Conservation (phyloP, 106 monocot genomes). For the Phalaenopsis equestris region DNA sequence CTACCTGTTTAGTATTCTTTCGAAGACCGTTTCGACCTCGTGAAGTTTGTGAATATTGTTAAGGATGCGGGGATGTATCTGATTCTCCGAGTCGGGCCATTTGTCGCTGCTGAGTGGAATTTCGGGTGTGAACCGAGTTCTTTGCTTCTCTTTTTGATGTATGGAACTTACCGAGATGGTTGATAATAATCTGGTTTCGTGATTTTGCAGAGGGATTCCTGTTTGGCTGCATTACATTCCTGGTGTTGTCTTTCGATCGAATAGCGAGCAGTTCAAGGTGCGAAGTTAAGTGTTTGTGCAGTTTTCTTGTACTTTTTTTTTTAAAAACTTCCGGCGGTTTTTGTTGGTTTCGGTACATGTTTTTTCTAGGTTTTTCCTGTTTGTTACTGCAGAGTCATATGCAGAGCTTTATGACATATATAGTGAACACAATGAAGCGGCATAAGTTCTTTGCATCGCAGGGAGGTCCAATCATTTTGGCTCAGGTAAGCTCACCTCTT, state of each 20-base stretch:
- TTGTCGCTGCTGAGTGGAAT: slow-evolving; percentile 89
- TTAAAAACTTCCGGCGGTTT: background rate
- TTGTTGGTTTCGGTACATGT: background rate
- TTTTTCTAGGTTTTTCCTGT: background rate
- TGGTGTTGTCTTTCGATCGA: slow-evolving; percentile 70
- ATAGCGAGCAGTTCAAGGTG: slow-evolving; percentile 76
- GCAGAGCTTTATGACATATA: slow-evolving; percentile 65
- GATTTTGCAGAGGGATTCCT: slow-evolving; percentile 66
- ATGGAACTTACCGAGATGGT: background rate
- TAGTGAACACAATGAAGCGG: slow-evolving; percentile 81
- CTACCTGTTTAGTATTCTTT: slow-evolving; percentile 62
- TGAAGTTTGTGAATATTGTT: slow-evolving; percentile 69
- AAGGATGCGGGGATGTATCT: slow-evolving; percentile 72
- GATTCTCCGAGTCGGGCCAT: slow-evolving; percentile 93
- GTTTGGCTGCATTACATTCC: slow-evolving; percentile 94
- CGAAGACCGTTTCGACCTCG: slow-evolving; percentile 79
- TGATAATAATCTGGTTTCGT: background rate
- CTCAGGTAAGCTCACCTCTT: slow-evolving; percentile 41
- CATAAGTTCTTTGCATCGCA: slow-evolving; percentile 79
- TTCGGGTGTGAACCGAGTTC: slow-evolving; percentile 39
- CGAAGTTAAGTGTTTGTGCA: background rate
- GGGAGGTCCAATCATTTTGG: slow-evolving; percentile 83
- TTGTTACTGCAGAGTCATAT: slow-evolving; percentile 54
- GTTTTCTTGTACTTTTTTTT: background rate
- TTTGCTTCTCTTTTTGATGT: background rate